phyloP scores from a whole-genome alignment of 2,329 filamentous ascomycete genomes.

The Didymella sp. region DNA sequence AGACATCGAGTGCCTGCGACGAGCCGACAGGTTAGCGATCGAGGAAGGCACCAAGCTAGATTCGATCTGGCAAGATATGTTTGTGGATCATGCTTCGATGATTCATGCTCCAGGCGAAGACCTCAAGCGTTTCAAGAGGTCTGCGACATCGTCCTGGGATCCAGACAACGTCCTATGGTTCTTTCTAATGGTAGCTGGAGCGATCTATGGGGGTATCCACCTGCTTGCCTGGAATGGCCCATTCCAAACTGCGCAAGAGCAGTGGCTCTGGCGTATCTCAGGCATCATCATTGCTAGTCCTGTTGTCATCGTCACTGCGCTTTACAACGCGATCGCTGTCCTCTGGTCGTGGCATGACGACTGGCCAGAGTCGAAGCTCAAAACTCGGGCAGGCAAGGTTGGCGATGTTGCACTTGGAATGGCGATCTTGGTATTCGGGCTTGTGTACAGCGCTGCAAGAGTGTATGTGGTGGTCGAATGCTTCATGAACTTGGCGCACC shows the following conservation, averaged over 20 bases:
- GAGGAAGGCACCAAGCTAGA: too few relatives aligned
- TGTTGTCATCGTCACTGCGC: neutral
- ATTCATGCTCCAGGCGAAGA: neutral
- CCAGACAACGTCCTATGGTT: too few relatives aligned
- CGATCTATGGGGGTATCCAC: constrained; percentile 29
- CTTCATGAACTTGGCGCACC: constrained; percentile 24
- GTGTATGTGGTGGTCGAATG: constrained; percentile 29
- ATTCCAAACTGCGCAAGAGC: constrained; percentile 17
- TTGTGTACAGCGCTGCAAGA: neutral
- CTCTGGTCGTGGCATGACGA: too few relatives aligned
- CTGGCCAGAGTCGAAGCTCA: too few relatives aligned
- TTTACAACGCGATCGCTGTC: too few relatives aligned
- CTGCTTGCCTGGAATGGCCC: constrained; percentile 33
- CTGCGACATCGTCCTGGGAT: too few relatives aligned
- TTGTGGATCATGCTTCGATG: neutral
- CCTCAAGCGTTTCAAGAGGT: neutral
- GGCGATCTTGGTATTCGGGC: too few relatives aligned
- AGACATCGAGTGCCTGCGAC: too few relatives aligned
- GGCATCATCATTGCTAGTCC: constrained; percentile 13
- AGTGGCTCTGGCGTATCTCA: constrained; percentile 24
- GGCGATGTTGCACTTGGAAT: too few relatives aligned
- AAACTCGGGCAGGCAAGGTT: too few relatives aligned
- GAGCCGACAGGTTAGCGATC: too few relatives aligned
- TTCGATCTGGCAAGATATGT: neutral
- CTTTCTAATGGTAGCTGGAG: constrained; percentile 3